These are phyloP conservation scores for Ichthyophthirius multifiliis DNA, from an alignment of 169 alveolate genomes.

Conservation along the genomic window DNA sequence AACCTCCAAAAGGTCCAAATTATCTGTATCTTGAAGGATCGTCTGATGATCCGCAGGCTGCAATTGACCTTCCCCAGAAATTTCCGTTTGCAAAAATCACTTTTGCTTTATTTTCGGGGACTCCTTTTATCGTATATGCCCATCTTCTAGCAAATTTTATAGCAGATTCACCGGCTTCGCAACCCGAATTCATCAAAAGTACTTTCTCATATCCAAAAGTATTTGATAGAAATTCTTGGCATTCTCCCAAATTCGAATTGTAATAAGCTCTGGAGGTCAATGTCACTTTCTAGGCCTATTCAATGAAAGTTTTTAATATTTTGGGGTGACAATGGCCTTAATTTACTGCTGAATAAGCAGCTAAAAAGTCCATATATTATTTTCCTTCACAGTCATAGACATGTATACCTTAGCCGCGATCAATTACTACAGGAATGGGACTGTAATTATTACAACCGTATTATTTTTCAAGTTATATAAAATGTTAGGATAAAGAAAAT, in stretches of 20 bases:
- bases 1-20: conserved; percentile 85
- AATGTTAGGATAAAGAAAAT: not conserved
- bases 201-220: conserved; percentile 86
- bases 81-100: conserved; percentile 73
- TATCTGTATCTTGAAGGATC: conserved; percentile 84
- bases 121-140: conserved; percentile 92
- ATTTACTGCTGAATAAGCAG: conserved; percentile 86
- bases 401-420: conserved; percentile 77
- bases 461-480: conserved; percentile 56
- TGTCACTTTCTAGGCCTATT: conserved; percentile 84
- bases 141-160: conserved; percentile 92
- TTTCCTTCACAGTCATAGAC: conserved; percentile 86
- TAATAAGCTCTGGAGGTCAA: conserved; percentile 88
- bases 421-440: conserved; percentile 90
- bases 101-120: conserved; percentile 84
- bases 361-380: conserved; percentile 88
- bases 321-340: conserved; percentile 94
- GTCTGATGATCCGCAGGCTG: conserved; percentile 89
- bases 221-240: conserved; percentile 77
- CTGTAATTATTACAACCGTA: conserved; percentile 89
- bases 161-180: conserved; percentile 93
- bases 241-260: conserved; percentile 80
- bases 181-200: conserved; percentile 93
- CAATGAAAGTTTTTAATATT: conserved; percentile 80
- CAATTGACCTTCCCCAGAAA: conserved; percentile 92